Percentiles rank a stretch among this genome's conserved stretches.
Evolutionary conservation across 2,329 filamentous ascomycete species (phyloP).

Genomic region (Ascochyta pisi): DNA sequence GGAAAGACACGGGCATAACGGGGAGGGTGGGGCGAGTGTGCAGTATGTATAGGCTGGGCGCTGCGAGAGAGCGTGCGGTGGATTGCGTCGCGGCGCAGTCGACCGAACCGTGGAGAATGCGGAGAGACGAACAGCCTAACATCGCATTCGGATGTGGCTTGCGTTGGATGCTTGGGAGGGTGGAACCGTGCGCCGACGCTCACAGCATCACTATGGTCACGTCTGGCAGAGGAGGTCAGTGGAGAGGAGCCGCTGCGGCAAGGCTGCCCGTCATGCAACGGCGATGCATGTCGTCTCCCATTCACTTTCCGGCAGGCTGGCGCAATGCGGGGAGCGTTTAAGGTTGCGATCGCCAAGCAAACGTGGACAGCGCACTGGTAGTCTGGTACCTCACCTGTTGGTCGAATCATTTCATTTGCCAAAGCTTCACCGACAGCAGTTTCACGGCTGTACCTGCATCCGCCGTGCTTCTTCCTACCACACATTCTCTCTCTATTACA

Average conservation of each 20-base stretch:
- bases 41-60: slow-evolving; percentile 11
- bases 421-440: slow-evolving; percentile 7
- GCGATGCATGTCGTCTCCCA: slow-evolving; percentile 3
- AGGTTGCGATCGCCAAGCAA: slow-evolving; percentile 14
- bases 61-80: slow-evolving; percentile 10
- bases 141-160: slow-evolving; percentile 20
- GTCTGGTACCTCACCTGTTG: background rate
- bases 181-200: slow-evolving; percentile 6
- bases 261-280: slow-evolving; percentile 3
- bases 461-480: background rate
- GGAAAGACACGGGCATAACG: slow-evolving; percentile 12
- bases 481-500: background rate
- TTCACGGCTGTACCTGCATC: slow-evolving; percentile 1
- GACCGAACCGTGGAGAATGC: slow-evolving; percentile 20
- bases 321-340: slow-evolving; percentile 18
- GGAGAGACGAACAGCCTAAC: slow-evolving; percentile 17
- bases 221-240: background rate
- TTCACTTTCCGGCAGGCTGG: slow-evolving; percentile 8
- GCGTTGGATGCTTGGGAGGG: slow-evolving; percentile 11
- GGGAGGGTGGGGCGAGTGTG: slow-evolving; percentile 14
- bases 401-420: slow-evolving; percentile 17
- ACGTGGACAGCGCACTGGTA: slow-evolving; percentile 11
- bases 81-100: slow-evolving; percentile 14
- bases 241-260: background rate
- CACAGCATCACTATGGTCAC: background rate